Percentiles rank a stretch among this genome's conserved stretches.
Conservation (phyloP, 2,329 filamentous ascomycete species). For the Fusarium avenaceum region DNA sequence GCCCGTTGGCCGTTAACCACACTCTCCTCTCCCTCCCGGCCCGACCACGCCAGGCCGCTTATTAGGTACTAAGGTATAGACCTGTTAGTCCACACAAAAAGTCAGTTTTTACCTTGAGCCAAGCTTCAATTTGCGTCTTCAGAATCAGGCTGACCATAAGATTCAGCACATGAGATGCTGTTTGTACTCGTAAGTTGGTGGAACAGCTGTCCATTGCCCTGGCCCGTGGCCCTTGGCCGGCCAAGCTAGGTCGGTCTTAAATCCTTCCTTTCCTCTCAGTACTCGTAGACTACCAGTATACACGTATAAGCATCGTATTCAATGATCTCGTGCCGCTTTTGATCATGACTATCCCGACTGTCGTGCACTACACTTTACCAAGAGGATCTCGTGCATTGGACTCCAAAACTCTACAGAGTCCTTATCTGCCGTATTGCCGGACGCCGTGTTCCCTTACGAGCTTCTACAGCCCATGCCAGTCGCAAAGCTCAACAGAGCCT, state of each 20-base stretch:
- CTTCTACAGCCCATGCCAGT: constrained; percentile 13
- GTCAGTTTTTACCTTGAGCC: constrained; percentile 8
- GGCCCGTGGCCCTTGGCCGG: neutral
- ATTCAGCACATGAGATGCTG: constrained; percentile 15
- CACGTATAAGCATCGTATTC: constrained; percentile 42
- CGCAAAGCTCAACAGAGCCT: constrained; percentile 26
- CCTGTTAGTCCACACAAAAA: neutral
- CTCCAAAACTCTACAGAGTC: constrained; percentile 11
- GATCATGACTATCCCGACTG: constrained; percentile 23
- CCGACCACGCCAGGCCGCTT: neutral
- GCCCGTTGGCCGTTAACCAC: too few species aligned
- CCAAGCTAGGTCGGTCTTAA: constrained; percentile 18
- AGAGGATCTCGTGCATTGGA: constrained; percentile 8
- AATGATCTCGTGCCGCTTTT: constrained; percentile 45
- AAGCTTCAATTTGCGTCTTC: constrained; percentile 13
- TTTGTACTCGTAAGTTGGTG: constrained; percentile 26
- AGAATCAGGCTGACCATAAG: constrained; percentile 10
- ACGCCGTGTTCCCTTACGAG: constrained; percentile 11
- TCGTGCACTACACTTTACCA: constrained; percentile 1
- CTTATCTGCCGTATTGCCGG: constrained; percentile 36
- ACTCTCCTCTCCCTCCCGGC: neutral
- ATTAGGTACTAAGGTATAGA: neutral
- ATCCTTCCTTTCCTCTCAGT: constrained; percentile 9
- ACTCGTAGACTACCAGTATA: neutral
- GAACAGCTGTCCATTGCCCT: constrained; percentile 4